Conservation (phyloP, 306 rosid genomes). For the Rosa chinensis region DNA sequence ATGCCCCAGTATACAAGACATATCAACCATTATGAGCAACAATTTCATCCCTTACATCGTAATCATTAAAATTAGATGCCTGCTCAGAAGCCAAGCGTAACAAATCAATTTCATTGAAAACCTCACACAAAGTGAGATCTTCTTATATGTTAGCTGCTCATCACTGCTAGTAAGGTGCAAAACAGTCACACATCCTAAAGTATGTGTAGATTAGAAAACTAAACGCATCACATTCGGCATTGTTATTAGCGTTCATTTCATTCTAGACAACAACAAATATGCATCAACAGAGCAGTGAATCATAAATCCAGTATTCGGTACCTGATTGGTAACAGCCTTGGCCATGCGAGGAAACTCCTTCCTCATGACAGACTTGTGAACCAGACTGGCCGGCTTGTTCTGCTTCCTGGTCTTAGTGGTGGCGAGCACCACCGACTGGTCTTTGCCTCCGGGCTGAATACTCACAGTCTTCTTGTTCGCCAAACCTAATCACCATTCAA, state of each 20-base stretch:
- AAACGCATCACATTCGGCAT: neutral
- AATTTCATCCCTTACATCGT: too few species aligned
- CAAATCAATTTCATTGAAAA: conserved; percentile 47
- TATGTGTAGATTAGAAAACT: neutral
- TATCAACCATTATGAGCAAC: neutral
- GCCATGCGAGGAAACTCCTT: conserved; percentile 76
- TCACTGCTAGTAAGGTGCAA: conserved; percentile 1
- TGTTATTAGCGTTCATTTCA: neutral
- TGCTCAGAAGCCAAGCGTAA: conserved; percentile 67
- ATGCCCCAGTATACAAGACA: neutral
- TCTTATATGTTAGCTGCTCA: conserved; percentile 17
- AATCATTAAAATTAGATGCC: neutral
- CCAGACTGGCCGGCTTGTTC: conserved; percentile 58
- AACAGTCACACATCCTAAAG: neutral
- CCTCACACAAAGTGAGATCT: conserved; percentile 19
- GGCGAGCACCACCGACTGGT: conserved; percentile 62
- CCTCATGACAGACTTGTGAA: conserved; percentile 67
- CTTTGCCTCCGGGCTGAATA: conserved; percentile 60
- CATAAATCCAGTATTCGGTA: neutral
- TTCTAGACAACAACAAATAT: neutral
- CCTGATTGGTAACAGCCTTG: conserved; percentile 78
- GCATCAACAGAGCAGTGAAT: neutral
- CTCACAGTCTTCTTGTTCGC: conserved; percentile 81
- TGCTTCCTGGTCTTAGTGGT: conserved; percentile 79
- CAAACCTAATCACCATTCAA: conserved; percentile 45